Conservation (phyloP, 106 monocot genomes). For the Ottelia alismoides region DNA sequence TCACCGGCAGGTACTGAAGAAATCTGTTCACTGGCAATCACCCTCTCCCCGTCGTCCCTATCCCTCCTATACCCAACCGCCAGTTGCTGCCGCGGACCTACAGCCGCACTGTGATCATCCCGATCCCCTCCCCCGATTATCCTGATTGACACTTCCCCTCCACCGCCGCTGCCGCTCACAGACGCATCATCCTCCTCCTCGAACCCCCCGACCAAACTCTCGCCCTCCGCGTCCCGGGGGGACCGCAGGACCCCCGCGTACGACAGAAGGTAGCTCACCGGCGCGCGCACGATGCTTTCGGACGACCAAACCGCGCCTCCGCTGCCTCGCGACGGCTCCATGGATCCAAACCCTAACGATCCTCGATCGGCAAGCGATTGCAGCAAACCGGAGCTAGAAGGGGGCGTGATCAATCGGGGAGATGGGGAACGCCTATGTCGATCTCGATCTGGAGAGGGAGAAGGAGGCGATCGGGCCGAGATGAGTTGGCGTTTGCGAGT, state of each 20-base stretch:
- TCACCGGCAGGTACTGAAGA: constrained; percentile 12
- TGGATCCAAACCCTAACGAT: constrained; percentile 37
- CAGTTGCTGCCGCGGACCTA: background rate
- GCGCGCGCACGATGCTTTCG: too few species aligned
- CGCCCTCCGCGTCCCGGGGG: too few species aligned
- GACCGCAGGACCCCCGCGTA: background rate
- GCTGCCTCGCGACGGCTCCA: constrained; percentile 16
- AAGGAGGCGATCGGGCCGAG: background rate
- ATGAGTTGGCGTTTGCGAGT: background rate
- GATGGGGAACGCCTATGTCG: background rate
- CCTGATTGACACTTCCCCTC: constrained; percentile 13
- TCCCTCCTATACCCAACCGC: constrained; percentile 9
- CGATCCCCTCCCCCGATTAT: too few species aligned
- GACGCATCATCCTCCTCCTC: constrained; percentile 11
- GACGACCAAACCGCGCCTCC: too few species aligned
- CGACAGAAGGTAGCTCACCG: too few species aligned
- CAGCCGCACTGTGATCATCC: constrained; percentile 14
- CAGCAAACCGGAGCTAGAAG: constrained; percentile 6
- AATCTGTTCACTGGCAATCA: too few species aligned
- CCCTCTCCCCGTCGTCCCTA: constrained; percentile 13
- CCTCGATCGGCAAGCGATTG: constrained; percentile 8
- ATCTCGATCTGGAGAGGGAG: background rate
- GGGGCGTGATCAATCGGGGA: background rate
- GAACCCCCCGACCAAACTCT: background rate
- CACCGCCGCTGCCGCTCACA: constrained; percentile 10